Conservation (phyloP, 129 eudicot species). For the Pittosporum tobira region DNA sequence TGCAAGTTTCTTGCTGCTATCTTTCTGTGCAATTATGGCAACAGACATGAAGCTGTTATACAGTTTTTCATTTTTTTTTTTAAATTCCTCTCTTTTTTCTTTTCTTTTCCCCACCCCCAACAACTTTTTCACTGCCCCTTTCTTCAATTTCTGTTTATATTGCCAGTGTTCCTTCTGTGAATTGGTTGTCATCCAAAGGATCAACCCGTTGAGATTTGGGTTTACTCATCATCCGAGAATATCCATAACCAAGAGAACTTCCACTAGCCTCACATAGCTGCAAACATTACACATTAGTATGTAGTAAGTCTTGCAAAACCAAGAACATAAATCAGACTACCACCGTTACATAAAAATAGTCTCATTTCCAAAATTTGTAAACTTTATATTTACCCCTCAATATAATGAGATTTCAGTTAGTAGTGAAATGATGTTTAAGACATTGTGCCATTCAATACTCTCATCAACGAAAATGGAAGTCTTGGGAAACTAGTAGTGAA, state of each 20-base stretch:
- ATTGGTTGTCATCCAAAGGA: conserved; percentile 58
- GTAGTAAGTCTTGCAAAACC: neutral
- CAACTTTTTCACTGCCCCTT: neutral
- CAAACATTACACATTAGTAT: conserved; percentile 12
- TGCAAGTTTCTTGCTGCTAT: conserved; percentile 16
- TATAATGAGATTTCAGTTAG: too few relatives aligned
- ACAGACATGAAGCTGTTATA: conserved; percentile 24
- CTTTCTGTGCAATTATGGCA: conserved; percentile 39
- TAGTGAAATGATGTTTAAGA: too few relatives aligned
- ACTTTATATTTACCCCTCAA: too few relatives aligned
- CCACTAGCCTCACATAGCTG: conserved; percentile 90
- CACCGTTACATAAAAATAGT: too few relatives aligned
- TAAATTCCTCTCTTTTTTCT: neutral
- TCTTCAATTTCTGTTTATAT: conserved; percentile 22
- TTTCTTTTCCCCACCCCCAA: neutral
- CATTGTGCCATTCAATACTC: too few relatives aligned
- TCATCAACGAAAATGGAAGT: too few relatives aligned
- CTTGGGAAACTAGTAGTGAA: too few relatives aligned
- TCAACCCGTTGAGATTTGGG: conserved; percentile 51
- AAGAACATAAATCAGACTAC: neutral
- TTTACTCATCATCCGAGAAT: conserved; percentile 40
- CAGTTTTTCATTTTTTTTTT: conserved; percentile 4
- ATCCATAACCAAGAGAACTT: conserved; percentile 94
- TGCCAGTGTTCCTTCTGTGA: conserved; percentile 65
- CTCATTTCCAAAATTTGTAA: too few relatives aligned